A percentile compares a stretch with the other conserved stretches of the same genome.
Evolutionary conservation across 2,329 filamentous ascomycete genomes (phyloP).

Genomic region (Ampelomyces quisqualis): DNA sequence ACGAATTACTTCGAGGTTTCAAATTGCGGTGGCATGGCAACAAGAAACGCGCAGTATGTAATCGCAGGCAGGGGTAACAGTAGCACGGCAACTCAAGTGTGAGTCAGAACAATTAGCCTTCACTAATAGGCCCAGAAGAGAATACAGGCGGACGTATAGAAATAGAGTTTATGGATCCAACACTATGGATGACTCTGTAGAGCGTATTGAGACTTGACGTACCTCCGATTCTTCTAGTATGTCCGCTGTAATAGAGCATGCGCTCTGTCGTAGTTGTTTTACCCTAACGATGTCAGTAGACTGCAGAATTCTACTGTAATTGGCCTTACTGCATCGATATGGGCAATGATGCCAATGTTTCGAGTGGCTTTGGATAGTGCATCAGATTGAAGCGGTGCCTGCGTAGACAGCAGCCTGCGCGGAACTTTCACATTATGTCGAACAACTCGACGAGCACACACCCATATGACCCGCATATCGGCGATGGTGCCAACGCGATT

Average conservation of each 20-base stretch:
- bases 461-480: conserved; percentile 41
- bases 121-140: too few species aligned
- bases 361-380: conserved; percentile 69
- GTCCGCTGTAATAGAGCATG: conserved; percentile 95
- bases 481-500: conserved; percentile 14
- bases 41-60: too few species aligned
- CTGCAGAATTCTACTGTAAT: neutral
- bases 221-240: conserved; percentile 80
- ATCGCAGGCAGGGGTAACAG: too few species aligned
- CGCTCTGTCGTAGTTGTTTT: conserved; percentile 99
- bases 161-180: too few species aligned
- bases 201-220: conserved; percentile 23
- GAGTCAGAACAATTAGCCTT: too few species aligned
- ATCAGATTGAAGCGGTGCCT: conserved; percentile 20
- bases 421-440: conserved; percentile 34
- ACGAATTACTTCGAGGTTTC: too few species aligned
- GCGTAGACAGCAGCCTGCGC: conserved; percentile 34
- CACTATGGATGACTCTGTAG: too few species aligned
- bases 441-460: conserved; percentile 37
- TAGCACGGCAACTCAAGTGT: too few species aligned
- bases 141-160: too few species aligned
- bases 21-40: too few species aligned
- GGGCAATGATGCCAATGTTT: conserved; percentile 98
- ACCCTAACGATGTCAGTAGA: conserved; percentile 53
- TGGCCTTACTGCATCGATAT: conserved; percentile 77